Base-by-base conservation (phyloP, 1,284 basidiomycete species). In the Schizophyllum amplum region DNA sequence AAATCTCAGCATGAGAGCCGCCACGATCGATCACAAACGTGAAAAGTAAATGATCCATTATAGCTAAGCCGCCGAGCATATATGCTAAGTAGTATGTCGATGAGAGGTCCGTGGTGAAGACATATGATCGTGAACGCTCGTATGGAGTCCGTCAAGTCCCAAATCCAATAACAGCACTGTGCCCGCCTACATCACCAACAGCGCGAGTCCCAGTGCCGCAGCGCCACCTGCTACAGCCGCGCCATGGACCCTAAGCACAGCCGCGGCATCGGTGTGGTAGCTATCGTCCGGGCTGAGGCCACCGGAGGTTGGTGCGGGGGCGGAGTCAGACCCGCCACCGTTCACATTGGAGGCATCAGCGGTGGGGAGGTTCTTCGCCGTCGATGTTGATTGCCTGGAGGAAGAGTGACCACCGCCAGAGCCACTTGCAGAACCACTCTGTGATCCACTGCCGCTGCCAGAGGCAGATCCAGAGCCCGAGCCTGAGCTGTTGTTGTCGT, bases 251-350 rank as follows among this genome's bases (percentile, higher is more conserved):
- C 71, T 70, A 46, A 84, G 70, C 1, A 74, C 68, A 4, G 71
- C 62, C 11, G 81, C 86, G n/a, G 73, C 78, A 24, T 53, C 59
- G 20, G 84, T 77, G 59, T 81, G 82, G 68, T 82, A 87, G 56
- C 73, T 66, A 61, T 89, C 86, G 54, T 75, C 72, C 47, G 87
- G 87, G 24, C 87, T 86, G 60, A 76, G 83, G 26, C 77, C 71
- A 2, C 70, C 62, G 24, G 66, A 72, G 3, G 72, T 60, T 47
- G 71, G 61, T 47, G 59, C 57, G 3, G 61, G 61, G 0, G 61
- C 61, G 17, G 53, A 26, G 24, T 57, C 57, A 0, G 61, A 42
- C 11, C 33, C 33, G 33, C 33, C 33, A 4, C 33, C 33, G 17
- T 42, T 67, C 25, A 86, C 69, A 55, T 71, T 66, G 22, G 80